phyloP scores from a whole-genome alignment of 2,329 filamentous ascomycete species.

The Talaromyces pinophilus region DNA sequence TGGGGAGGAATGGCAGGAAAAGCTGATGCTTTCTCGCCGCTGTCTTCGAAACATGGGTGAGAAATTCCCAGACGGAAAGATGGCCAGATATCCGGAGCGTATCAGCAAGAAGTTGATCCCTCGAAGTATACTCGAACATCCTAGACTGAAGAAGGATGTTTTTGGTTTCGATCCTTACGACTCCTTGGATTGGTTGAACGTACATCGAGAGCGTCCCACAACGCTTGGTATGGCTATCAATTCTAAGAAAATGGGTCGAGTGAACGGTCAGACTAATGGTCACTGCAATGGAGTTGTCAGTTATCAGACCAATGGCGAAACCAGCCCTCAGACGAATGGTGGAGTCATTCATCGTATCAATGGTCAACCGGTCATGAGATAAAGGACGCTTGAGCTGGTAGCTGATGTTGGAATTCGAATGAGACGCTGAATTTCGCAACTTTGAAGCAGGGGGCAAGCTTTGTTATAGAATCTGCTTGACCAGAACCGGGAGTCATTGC shows the following conservation, averaged over 20 bases:
- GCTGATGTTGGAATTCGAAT: background rate
- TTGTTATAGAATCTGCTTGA: background rate
- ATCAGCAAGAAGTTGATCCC: slow-evolving; percentile 1
- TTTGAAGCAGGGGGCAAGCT: background rate
- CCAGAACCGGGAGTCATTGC: background rate
- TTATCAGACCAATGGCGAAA: background rate
- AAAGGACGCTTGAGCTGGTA: background rate
- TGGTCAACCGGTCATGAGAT: background rate
- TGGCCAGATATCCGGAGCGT: background rate
- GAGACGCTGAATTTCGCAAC: background rate
- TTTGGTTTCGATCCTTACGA: background rate
- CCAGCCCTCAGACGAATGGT: background rate
- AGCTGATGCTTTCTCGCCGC: background rate
- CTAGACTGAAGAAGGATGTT: background rate
- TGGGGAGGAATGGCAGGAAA: background rate
- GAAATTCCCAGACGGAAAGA: background rate
- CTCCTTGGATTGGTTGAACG: background rate
- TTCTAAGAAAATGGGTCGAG: background rate
- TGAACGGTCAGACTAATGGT: background rate
- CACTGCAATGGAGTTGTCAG: background rate
- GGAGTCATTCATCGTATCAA: background rate
- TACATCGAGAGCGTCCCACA: background rate
- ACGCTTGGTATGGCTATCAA: background rate
- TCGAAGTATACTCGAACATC: background rate
- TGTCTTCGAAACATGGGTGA: background rate